Conservation (phyloP, 768 basidiomycete genomes). For the Hygrocybe punicea region DNA sequence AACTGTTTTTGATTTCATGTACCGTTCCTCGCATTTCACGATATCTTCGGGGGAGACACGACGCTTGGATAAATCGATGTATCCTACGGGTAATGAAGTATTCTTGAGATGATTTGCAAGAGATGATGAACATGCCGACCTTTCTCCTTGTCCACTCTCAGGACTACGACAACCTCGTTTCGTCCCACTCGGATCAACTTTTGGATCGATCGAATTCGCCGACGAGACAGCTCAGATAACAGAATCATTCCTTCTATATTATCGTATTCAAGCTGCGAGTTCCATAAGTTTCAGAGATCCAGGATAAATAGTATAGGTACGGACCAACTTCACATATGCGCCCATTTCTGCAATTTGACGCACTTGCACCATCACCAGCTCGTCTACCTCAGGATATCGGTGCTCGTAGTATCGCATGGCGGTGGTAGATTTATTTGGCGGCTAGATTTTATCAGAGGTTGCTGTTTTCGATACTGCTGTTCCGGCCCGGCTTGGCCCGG, state of each 20-base stretch:
- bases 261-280: conserved; percentile 87
- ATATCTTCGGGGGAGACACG: conserved; percentile 98
- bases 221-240: conserved; percentile 93
- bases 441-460: too few species aligned
- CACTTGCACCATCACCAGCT: conserved; percentile 99
- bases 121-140: conserved; percentile 45
- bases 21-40: conserved; percentile 97
- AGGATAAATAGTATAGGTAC: conserved; percentile 25
- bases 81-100: conserved; percentile 50
- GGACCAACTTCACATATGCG: conserved; percentile 94
- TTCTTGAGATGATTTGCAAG: background rate
- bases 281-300: background rate
- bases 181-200: conserved; percentile 96
- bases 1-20: conserved; percentile 96
- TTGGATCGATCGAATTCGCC: conserved; percentile 95
- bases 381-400: conserved; percentile 93
- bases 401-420: conserved; percentile 92
- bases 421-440: too few species aligned
- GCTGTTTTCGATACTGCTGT: too few species aligned
- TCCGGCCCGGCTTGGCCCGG: too few species aligned
- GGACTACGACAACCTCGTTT: conserved; percentile 97
- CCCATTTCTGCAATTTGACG: conserved; percentile 99
- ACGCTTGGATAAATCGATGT: conserved; percentile 98
- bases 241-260: conserved; percentile 99
- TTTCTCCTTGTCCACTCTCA: conserved; percentile 98